Evolutionary conservation across 208 protist genomes (phyloP).

Genomic region (Tritrichomonas musculus): DNA sequence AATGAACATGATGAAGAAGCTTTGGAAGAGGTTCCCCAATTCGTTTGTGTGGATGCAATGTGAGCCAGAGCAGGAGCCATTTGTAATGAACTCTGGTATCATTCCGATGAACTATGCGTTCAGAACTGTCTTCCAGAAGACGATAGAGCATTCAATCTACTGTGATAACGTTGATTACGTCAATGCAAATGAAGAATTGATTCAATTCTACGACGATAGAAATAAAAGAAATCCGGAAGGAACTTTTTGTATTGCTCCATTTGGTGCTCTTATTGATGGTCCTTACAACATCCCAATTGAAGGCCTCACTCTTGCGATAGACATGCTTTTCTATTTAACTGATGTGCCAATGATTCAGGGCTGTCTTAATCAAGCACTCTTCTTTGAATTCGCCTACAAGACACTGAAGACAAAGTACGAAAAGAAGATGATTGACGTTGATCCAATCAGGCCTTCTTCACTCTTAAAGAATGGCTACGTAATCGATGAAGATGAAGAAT

Average conservation of each 20-base stretch:
- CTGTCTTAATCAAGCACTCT: background rate
- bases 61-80: background rate
- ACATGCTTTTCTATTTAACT: background rate
- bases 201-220: background rate
- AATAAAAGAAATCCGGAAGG: background rate
- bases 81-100: background rate
- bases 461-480: too few relatives aligned
- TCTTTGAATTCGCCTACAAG: too few relatives aligned
- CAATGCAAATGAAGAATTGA: background rate
- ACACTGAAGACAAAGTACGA: too few relatives aligned
- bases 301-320: background rate
- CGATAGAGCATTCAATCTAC: background rate
- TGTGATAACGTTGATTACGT: background rate
- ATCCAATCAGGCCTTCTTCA: too few relatives aligned
- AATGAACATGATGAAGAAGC: background rate
- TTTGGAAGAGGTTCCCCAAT: background rate
- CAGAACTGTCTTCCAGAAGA: background rate
- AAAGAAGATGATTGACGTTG: too few relatives aligned
- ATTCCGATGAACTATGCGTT: background rate
- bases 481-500: too few relatives aligned
- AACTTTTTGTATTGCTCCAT: background rate
- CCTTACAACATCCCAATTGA: background rate
- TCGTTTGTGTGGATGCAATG: constrained; percentile 28
- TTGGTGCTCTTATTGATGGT: background rate
- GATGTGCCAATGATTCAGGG: background rate